phyloP scores from a whole-genome alignment of 768 basidiomycete genomes.

The Mycena filopes region DNA sequence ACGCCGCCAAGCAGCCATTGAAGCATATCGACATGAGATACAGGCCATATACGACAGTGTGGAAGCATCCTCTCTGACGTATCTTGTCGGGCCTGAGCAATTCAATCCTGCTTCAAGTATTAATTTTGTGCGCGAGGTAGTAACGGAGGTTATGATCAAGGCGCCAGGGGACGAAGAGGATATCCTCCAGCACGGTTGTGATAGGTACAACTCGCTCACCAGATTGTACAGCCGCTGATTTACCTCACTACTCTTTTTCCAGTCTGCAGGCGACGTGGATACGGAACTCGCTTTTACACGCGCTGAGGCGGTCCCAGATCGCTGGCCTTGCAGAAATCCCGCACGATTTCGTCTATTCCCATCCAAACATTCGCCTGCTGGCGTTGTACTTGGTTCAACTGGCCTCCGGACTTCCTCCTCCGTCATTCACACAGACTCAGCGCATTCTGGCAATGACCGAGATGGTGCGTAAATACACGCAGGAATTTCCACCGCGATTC shows the following conservation, averaged over 20 bases:
- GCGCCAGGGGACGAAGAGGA: slow-evolving; percentile 46
- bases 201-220: slow-evolving; percentile 42
- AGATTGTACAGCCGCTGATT: background rate
- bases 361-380: slow-evolving; percentile 27
- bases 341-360: background rate
- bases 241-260: background rate
- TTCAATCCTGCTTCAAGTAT: slow-evolving; percentile 29
- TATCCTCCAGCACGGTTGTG: slow-evolving; percentile 53
- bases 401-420: background rate
- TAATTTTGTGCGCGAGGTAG: slow-evolving; percentile 45
- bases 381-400: slow-evolving; percentile 23
- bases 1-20: slow-evolving; percentile 29
- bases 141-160: slow-evolving; percentile 42
- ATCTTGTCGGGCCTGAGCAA: slow-evolving; percentile 6
- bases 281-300: slow-evolving; percentile 43
- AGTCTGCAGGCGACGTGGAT: slow-evolving; percentile 52
- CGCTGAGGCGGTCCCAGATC: slow-evolving; percentile 27
- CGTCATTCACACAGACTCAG: background rate
- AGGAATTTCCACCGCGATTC: slow-evolving; percentile 7
- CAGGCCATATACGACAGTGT: slow-evolving; percentile 33
- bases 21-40: slow-evolving; percentile 41
- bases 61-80: slow-evolving; percentile 23
- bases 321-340: slow-evolving; percentile 30
- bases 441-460: slow-evolving; percentile 29
- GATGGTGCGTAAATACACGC: slow-evolving; percentile 30